Evolutionary conservation across 306 rosid genomes (phyloP), one percentile per base, ranked within the genome.

Genomic region (Carpinus viminea): DNA sequence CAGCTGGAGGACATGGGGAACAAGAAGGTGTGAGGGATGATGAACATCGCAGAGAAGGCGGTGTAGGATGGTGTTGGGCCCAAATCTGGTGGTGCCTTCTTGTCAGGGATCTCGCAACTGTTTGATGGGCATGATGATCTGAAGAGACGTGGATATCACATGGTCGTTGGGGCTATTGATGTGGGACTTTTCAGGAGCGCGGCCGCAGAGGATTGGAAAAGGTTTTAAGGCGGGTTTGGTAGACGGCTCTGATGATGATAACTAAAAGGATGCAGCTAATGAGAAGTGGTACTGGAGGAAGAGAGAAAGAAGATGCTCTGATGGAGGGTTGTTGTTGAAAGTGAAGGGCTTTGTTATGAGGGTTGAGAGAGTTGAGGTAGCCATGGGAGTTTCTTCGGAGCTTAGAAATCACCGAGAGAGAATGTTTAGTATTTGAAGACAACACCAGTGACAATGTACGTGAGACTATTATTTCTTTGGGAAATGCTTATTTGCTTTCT

Each of bases 1-100:
- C n/a, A n/a, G n/a, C n/a, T n/a, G n/a, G n/a, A n/a, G 90, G 97
- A 90, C 79, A 95, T 92, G 0, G 92, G 91, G 68, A 87, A 84
- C 81, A 91, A 82, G 89, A 91, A 89, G 7, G 93, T 91, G 31
- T 87, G 56, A 78, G 93, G 86, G 9, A 60, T 74, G 51, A 16
- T 91, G 81, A 86, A 88, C 78, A 76, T 18, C 4, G 90, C 90
- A 8, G 98, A 89, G 90, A 83, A 69, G 45, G 88, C 84, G 34
- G 91, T 91, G 28, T 93, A 2, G 31, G 31, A 1, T 28, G 31
- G 31, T 28, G 31, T 28, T 28, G 31, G 31, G 31, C 31, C 31
- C 31, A 28, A 28, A 28, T 28, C 2, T 28, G 31, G 31, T 28
- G 31, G 1, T 1, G 1, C 31, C 2, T 28, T 28, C 31, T 28